Base-by-base conservation (phyloP, 2,329 filamentous ascomycete genomes). In the Trichoderma oligosporum region DNA sequence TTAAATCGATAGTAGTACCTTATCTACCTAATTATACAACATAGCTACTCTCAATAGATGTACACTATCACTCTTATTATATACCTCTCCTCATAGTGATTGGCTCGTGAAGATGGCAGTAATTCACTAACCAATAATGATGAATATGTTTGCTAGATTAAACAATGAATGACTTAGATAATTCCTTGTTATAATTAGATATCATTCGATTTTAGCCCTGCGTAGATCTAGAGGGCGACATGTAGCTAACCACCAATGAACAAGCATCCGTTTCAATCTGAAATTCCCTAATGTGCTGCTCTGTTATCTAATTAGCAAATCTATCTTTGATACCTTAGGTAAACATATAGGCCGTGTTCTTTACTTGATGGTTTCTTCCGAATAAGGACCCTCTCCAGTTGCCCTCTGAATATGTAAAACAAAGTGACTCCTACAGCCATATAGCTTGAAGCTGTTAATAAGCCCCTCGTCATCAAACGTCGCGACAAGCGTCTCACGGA, bases 31-130 rank as follows among this genome's bases (percentile, higher is more conserved):
- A 45, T 55, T 52, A 22, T 36, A 46, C 29, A 27, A 25, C 25
- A 55, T 44, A 22, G 20, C 31, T 55, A 46, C 39, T 36, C 48
- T 38, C 36, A 54, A 54, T 54, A 54, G 52, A 55, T 45, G 46
- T 38, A n/a, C 18, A 46, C 42, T 45, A 55, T 55, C 41, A 38
- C 29, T 46, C 29, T 24, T 27, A 38, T 11, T 38, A 33, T 31
- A n/a, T 5, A 27, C 9, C 27, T n/a, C 4, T 14, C 1, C 29
- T 44, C 29, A 27, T 54, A 29, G 38, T 54, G 39, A 54, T 12
- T 45, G 6, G 16, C 11, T 4, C 39, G 11, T 31, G 22, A 6
- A 3, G 11, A n/a, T n/a, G n/a, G n/a, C n/a, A n/a, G n/a, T n/a
- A n/a, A n/a, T n/a, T n/a, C n/a, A n/a, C n/a, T n/a, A n/a, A n/a